Evolutionary conservation across 75 land plant genomes (phyloP), one percentile per base, ranked within the genome.

Genomic region (Azolla pinnata): DNA sequence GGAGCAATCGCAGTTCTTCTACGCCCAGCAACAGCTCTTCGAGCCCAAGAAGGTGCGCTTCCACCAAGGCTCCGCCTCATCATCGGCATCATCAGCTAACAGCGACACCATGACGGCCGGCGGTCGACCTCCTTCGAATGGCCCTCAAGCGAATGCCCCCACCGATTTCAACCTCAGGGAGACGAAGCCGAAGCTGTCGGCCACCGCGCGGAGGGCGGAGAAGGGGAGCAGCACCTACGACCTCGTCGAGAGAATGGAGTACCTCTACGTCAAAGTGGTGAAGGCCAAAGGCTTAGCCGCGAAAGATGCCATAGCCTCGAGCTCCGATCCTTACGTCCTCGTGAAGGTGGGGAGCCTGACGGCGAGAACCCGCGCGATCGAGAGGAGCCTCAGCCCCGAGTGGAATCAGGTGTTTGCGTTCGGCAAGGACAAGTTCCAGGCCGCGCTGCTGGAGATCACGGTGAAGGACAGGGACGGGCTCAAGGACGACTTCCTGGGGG

Each of bases 381-480:
- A 56, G 8, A 86, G 77, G 46, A 82, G 79, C 68, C 86, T 86
- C 0, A 79, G 67, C 32, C 90, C 90, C 21, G 77, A 67, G 28
- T 86, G 90, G 90, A 77, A 86, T 47, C 83, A 82, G 55, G 71
- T 67, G 27, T 77, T 86, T 38, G 71, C 73, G 46, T 86, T 86
- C 67, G 73, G 68, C 40, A 25, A 63, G 32, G 81, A 85, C 0
- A 49, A 70, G 3, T 31, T 68, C 65, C 78, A 80, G 48, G 63
- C 80, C 2, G 61, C 81, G 29, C 21, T 73, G 2, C 66, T 75
- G 29, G 78, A 78, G 33, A 79, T 79, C 35, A 61, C 57, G 4
- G 72, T 75, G 25, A 78, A 73, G 58, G 83, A 80, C 54, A 80
- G 77, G 61, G 86, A 83, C 64, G 33, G 69, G 0, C 33, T 79